Evolutionary conservation across 139 green algal genomes (phyloP), one percentile per base, ranked within the genome.

Genomic region (Tetradesmus obliquus): DNA sequence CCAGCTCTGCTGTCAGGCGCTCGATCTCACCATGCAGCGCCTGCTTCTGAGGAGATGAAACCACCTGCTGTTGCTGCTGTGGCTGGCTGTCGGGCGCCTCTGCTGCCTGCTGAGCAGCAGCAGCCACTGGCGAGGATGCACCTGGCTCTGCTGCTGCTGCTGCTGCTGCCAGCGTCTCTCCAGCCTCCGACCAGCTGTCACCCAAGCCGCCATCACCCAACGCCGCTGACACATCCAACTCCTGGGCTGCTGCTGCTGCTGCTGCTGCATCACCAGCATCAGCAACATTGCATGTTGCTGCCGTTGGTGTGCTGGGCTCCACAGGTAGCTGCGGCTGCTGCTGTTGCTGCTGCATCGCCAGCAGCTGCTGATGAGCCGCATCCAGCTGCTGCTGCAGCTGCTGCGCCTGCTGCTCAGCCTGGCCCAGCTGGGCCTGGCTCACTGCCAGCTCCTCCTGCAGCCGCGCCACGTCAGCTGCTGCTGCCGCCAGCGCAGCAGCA

Each of bases 381-480:
- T 74, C 60, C 3, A 74, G 24, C 60, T 90, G 86, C 53, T 90
- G 53, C 45, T 89, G 32, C 85, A 89, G 76, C 24, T 82, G 24
- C 24, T 82, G 76, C 20, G n/a, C 24, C 76, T 82, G 15, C 76
- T 82, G 76, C 24, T 82, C 24, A 12, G 76, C 76, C 76, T 55
- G 66, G 66, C 15, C 15, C 10, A 76, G n/a, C 76, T 82, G 76
- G n/a, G 53, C 4, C n/a, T 55, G 66, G 5, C 66, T 76, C 66
- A 76, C 66, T 4, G 1, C 5, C 66, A 76, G 17, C 66, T 76
- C 24, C n/a, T 55, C 24, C 20, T 82, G 76, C 76, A 55, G 76
- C 3, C 24, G n/a, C 2, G 76, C 24, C 76, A 82, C 76, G 8
- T 82, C 76, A 53, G 24, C 76, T 17, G 20, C 13, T 82, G 76